A percentile compares a stretch with the other conserved stretches of the same genome.
Evolutionary conservation across 225 moss, liverwort and hornwort genomes (phyloP).

Genomic region (Pseudisothecium myosuroides): DNA sequence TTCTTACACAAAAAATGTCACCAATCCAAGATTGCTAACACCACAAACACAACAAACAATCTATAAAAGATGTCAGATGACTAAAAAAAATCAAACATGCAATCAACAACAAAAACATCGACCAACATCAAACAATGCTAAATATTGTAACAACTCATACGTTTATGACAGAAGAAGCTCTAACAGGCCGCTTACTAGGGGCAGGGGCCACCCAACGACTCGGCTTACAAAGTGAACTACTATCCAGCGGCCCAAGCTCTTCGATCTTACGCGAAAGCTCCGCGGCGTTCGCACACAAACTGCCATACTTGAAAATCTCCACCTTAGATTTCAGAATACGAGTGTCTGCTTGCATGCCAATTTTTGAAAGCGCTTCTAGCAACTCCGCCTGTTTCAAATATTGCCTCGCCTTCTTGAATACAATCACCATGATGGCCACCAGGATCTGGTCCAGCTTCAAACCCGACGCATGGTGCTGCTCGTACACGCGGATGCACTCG

Average conservation of each 20-base stretch:
- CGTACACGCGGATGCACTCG: conserved; percentile 32
- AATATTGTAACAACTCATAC: too few relatives aligned
- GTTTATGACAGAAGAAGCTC: too few relatives aligned
- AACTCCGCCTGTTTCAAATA: conserved; percentile 34
- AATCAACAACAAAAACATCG: too few relatives aligned
- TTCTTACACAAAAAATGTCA: too few relatives aligned
- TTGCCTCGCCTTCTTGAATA: conserved; percentile 26
- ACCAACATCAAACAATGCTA: too few relatives aligned
- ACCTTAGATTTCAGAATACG: conserved; percentile 26
- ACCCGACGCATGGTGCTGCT: conserved; percentile 13
- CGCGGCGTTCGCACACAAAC: conserved; percentile 11
- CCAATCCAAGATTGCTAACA: too few relatives aligned
- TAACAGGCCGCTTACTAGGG: background rate
- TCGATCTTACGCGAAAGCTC: conserved; percentile 12
- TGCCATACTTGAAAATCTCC: conserved; percentile 39
- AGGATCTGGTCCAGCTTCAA: conserved; percentile 36
- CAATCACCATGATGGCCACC: conserved; percentile 43
- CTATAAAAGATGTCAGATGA: too few relatives aligned
- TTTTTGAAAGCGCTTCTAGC: conserved; percentile 21
- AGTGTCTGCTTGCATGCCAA: conserved; percentile 12
- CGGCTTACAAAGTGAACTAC: background rate
- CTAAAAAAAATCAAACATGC: too few relatives aligned
- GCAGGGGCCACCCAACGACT: background rate
- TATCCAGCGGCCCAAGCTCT: conserved; percentile 15
- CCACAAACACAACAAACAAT: too few relatives aligned